Base-by-base conservation (phyloP, 208 protist genomes). In the Strigomonas culicis region DNA sequence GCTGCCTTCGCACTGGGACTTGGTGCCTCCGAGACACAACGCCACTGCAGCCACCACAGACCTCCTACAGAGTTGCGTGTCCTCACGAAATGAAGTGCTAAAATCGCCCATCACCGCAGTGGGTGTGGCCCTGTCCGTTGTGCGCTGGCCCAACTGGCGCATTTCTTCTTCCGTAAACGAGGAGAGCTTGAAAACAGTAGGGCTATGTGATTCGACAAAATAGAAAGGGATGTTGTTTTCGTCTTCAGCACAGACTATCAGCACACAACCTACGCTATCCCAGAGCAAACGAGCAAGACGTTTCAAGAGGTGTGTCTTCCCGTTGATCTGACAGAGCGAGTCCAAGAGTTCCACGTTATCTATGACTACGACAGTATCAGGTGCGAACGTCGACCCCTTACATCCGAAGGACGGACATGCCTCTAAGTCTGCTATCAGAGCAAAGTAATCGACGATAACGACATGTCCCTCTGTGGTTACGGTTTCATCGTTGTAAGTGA, bases 321-420 rank as follows among this genome's bases (percentile, higher is more conserved):
- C 59, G 32, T 82, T 74, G 19, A 82, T 60, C 30, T 46, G 28
- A 49, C 75, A 75, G 31, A 93, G 76, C 22, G 61, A 27, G 57
- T 74, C 80, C 22, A 89, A 63, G 10, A 79, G 53, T 17, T 77
- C 72, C 19, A 89, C 57, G 50, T 90, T 82, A 53, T 93, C 87
- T 24, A 83, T 60, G 7, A 93, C 59, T 1, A 93, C 31, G 27
- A 90, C 69, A 1, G 82, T 82, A 21, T 75, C 68, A 3, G 57
- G 68, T 1, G 60, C 55, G 1, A 75, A 50, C n/a, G 19, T 15
- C 19, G 10, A 22, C n/a, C 28, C 8, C 36, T 41, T 6, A 6
- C 36, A 13, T 41, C 6, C 36, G 13, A 13, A 41, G 8, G 36
- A 13, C 36, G 13, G 8, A 41, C 36, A 13, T 41, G 8, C 8